phyloP scores from a whole-genome alignment of 2,329 filamentous ascomycete genomes.

The Pseudopithomyces chartarum region DNA sequence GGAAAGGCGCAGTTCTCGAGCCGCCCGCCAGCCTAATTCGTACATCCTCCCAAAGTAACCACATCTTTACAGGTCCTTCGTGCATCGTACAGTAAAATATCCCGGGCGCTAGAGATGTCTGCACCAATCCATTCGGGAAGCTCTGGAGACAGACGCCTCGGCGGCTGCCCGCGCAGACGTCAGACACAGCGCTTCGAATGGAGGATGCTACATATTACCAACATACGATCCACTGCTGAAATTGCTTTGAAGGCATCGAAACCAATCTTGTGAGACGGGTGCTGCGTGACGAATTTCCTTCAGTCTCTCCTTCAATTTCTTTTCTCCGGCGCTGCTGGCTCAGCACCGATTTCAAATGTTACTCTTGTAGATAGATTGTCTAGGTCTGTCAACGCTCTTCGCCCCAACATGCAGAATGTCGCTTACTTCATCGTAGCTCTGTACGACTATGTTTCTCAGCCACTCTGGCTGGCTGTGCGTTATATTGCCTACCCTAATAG shows the following conservation, averaged over 20 bases:
- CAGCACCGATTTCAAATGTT: constrained; percentile 41
- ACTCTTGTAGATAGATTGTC: constrained; percentile 29
- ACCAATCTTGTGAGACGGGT: constrained; percentile 40
- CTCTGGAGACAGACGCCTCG: constrained; percentile 38
- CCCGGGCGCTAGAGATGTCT: constrained; percentile 42
- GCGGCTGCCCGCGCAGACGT: constrained; percentile 41
- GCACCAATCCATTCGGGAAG: constrained; percentile 29
- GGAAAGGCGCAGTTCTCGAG: constrained; percentile 27
- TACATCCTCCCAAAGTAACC: constrained; percentile 29
- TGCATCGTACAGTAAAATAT: constrained; percentile 24
- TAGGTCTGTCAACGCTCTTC: constrained; percentile 26
- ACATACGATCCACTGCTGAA: constrained; percentile 33
- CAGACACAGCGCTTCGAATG: constrained; percentile 36
- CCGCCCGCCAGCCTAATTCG: constrained; percentile 36
- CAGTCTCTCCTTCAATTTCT: constrained; percentile 43
- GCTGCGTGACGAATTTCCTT: constrained; percentile 44
- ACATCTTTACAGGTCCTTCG: constrained; percentile 26
- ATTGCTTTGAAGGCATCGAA: constrained; percentile 31
- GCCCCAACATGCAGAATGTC: constrained; percentile 25
- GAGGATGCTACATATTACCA: constrained; percentile 42
- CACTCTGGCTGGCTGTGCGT: constrained; percentile 44
- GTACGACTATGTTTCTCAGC: constrained; percentile 48
- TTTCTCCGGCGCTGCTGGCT: constrained; percentile 41
- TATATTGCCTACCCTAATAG: constrained; percentile 40
- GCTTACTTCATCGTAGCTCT: constrained; percentile 36